phyloP scores from a whole-genome alignment of 768 basidiomycete species.

The Pisolithus sp. region DNA sequence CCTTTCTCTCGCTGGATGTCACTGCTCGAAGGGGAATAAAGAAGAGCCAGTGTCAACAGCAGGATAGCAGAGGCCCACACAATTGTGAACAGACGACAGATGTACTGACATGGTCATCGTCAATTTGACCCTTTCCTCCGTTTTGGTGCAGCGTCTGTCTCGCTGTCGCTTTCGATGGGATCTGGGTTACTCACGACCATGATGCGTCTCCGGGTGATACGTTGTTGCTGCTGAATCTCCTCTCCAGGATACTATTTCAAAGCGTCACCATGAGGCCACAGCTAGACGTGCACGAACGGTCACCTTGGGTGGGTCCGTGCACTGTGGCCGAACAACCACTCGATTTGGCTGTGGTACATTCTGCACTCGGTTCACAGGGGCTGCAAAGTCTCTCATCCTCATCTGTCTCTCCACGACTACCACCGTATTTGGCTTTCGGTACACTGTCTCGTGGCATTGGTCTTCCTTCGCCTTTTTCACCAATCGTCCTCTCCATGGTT shows the following conservation, averaged over 20 bases:
- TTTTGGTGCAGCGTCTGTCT: constrained; percentile 12
- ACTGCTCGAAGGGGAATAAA: not conserved
- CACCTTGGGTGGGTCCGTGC: constrained; percentile 17
- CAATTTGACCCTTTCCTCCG: not conserved
- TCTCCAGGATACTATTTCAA: constrained; percentile 11
- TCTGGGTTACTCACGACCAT: constrained; percentile 26
- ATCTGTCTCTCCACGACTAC: constrained; percentile 17
- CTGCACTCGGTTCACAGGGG: constrained; percentile 10
- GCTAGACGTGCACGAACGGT: not conserved
- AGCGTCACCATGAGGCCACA: constrained; percentile 7
- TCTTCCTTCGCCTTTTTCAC: not conserved
- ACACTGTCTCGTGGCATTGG: constrained; percentile 15
- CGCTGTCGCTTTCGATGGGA: constrained; percentile 25
- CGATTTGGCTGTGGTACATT: constrained; percentile 3
- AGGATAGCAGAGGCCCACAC: not conserved
- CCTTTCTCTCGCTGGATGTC: not conserved
- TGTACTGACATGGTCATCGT: not conserved
- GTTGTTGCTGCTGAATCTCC: constrained; percentile 11
- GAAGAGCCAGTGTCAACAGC: not conserved
- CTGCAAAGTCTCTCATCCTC: constrained; percentile 21
- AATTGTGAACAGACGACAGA: not conserved
- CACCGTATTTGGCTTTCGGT: constrained; percentile 21
- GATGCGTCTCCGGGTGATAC: constrained; percentile 18
- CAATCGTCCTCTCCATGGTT: not conserved
- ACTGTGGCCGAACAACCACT: constrained; percentile 2